These are phyloP conservation scores for Chamaecyparis obtusa DNA, from an alignment of 75 land plant genomes.

Conservation along the genomic window DNA sequence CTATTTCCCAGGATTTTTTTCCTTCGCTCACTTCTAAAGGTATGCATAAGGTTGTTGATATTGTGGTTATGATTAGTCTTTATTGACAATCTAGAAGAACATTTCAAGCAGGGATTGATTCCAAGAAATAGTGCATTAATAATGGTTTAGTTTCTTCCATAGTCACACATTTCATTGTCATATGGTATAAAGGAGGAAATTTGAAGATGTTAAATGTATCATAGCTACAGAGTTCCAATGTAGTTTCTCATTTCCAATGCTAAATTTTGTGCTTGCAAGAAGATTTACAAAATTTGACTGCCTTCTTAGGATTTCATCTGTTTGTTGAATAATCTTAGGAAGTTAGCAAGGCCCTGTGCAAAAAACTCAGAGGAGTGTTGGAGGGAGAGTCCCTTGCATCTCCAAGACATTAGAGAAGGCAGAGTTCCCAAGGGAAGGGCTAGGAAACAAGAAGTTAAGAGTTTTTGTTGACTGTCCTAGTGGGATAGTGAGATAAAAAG, in stretches of 20 bases:
- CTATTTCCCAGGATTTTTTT: slow-evolving; percentile 95
- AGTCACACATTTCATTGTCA: not conserved
- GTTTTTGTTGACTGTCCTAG: too few relatives aligned
- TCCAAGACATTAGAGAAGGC: too few relatives aligned
- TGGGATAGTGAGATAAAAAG: too few relatives aligned
- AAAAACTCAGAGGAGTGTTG: too few relatives aligned
- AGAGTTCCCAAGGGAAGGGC: too few relatives aligned
- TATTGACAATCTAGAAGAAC: not conserved
- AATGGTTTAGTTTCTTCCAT: not conserved
- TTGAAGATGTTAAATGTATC: not conserved
- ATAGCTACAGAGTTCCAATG: not conserved
- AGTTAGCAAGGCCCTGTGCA: too few relatives aligned
- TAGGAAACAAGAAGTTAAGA: too few relatives aligned
- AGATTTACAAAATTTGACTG: not conserved
- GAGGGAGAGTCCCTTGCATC: too few relatives aligned
- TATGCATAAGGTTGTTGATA: slow-evolving; percentile 14
- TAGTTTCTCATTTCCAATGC: not conserved
- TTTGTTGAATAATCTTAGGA: not conserved
- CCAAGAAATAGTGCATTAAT: not conserved
- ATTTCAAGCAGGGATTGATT: not conserved
- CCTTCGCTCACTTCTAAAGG: slow-evolving; percentile 92
- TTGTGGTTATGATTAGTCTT: not conserved
- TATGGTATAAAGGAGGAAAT: not conserved
- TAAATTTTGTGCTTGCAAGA: not conserved
- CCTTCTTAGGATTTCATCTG: not conserved